Evolutionary conservation across 306 rosid genomes (phyloP).

Genomic region (Luffa aegyptiaca): DNA sequence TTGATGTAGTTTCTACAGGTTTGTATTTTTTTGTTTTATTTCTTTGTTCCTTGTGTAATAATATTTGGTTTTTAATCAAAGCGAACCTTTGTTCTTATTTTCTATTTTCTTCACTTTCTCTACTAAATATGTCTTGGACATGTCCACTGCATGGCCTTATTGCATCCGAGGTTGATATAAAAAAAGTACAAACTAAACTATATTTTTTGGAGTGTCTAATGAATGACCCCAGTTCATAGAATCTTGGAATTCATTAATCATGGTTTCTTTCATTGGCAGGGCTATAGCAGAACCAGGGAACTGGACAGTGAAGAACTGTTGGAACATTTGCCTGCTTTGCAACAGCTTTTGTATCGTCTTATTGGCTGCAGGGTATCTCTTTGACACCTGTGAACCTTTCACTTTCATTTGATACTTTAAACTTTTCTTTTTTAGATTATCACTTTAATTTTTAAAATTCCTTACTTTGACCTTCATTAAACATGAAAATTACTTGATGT

Average conservation of each 20-base stretch:
- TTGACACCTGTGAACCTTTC: constrained; percentile 9
- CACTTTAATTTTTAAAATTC: background rate
- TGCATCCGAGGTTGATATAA: background rate
- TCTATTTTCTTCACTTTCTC: background rate
- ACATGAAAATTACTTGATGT: constrained; percentile 9
- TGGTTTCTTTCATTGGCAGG: constrained; percentile 42
- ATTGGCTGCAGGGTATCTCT: constrained; percentile 75
- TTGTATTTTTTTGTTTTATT: background rate
- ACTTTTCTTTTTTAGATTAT: background rate
- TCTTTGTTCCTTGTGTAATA: background rate
- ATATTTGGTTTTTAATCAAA: background rate
- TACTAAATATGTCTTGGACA: background rate
- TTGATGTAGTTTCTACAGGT: background rate
- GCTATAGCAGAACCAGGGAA: constrained; percentile 89
- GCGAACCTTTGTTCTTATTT: background rate
- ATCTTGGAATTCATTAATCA: background rate
- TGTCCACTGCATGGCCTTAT: background rate
- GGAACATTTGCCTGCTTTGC: constrained; percentile 96
- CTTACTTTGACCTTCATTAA: background rate
- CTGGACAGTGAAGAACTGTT: constrained; percentile 83
- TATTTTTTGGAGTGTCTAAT: background rate
- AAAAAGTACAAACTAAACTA: background rate
- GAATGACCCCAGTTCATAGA: background rate
- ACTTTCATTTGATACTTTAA: background rate
- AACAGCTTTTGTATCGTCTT: constrained; percentile 83